Base-by-base conservation (phyloP, 2,329 filamentous ascomycete genomes). In the Penicillium sclerotiorum region DNA sequence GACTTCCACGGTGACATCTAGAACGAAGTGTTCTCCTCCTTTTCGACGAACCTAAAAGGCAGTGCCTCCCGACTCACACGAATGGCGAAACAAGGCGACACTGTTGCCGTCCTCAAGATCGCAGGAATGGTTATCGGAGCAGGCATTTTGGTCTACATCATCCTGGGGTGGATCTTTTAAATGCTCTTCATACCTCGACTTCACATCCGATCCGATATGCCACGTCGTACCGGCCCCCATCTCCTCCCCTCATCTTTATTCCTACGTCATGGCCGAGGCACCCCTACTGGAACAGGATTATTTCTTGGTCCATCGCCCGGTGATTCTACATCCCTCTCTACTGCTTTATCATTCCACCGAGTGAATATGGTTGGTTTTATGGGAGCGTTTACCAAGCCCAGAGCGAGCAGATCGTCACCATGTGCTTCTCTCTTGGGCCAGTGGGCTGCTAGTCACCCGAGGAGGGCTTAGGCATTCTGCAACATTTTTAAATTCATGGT, bases 81-180 rank as follows among this genome's bases (percentile, higher is more conserved):
- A 54, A 97, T 97, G 91, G 94, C 94, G 38, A 86, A 87, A 44
- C 85, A 86, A 46, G 94, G 94, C 43, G 95, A 96, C 73, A 93
- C 90, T 63, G 83, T 96, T 33, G 93, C 94, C 13, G 87, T 97
- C 32, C 73, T 99, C 53, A 96, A 96, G 72, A 78, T 99, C 41
- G 85, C 91, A 0, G 93, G 83, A 20, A 95, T 96, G 32, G 80
- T 95, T 20, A 80, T 93, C 36, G 90, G 75, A 6, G 72, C 77
- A 8, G 85, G 95, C 39, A 62, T 97, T 45, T 71, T 91, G 49
- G 66, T 96, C 32, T 97, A 89, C 73, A 91, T 91, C 66, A 73
- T 87, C 11, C 74, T 80, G 59, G 82, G 82, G 58, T 78, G 86
- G 70, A 75, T 90, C 47, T 82, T 89, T 35, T 74, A 53, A 57